Evolutionary conservation across 2,329 filamentous ascomycete species (phyloP), one percentile per base, ranked within the genome.

Genomic region (Fusarium succisae): DNA sequence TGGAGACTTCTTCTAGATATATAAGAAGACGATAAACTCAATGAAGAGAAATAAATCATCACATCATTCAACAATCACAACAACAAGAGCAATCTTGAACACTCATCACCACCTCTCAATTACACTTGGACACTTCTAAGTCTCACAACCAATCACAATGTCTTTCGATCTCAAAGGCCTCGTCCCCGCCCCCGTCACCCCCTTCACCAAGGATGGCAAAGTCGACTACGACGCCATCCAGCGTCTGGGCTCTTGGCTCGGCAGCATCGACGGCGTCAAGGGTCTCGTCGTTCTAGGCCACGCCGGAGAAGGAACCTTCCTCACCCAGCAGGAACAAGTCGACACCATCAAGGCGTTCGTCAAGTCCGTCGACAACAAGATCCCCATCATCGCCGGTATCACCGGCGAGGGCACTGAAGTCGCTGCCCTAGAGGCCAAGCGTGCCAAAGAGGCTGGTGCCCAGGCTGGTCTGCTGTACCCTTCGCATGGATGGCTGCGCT

Each of bases 231-330:
- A 84, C 15, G 86, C 86, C 44, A 88, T 88, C 68, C 86, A 88
- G 60, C 84, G 86, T 22, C 83, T 88, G 18, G 87, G 87, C 22
- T 86, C 84, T 10, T 88, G 86, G 87, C 86, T 88, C 38, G 86
- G 86, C 47, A 85, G 85, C 76, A 87, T 87, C 53, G 73, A 81
- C 11, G 86, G 86, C 26, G 85, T 88, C 70, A 88, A 87, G 69
- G 86, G 86, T 37, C 83, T 88, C 7, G 86, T 88, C 0, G 86
- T 88, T 15, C 83, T 88, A 20, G 87, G 87, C n/a, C 87, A 88
- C 66, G 87, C 87, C 35, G 86, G 86, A 39, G 87, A 88, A 73
- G 87, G 87, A 37, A 88, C 86, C 2, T 88, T 88, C 80, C 82
- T 88, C 47, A 87, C 86, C 8, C 79, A 82, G 41, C 82, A 87